Evolutionary conservation across 179 eudicot species (phyloP).

Genomic region (Camellia oleifera): DNA sequence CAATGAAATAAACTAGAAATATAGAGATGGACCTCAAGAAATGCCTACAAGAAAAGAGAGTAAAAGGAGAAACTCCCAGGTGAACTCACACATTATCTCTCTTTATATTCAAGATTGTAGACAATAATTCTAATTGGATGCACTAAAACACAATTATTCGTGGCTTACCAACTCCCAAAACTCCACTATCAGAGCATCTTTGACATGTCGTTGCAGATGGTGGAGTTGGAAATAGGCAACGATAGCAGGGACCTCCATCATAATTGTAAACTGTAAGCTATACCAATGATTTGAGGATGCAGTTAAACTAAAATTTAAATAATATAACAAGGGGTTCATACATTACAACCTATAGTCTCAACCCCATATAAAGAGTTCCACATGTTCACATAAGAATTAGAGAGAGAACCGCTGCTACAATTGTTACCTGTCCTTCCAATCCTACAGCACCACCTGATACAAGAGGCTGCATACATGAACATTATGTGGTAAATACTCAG

Average conservation of each 20-base stretch:
- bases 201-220: constrained; percentile 92
- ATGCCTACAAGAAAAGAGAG: too few species aligned
- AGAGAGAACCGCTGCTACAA: background rate
- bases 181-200: constrained; percentile 97
- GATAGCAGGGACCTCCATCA: constrained; percentile 95
- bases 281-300: constrained; percentile 14
- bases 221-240: constrained; percentile 91
- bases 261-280: constrained; percentile 96
- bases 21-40: too few species aligned
- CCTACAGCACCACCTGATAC: constrained; percentile 99
- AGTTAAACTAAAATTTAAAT: constrained; percentile 1
- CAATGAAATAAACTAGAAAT: too few species aligned
- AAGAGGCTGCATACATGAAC: constrained; percentile 70
- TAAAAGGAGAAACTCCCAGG: too few species aligned
- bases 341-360: constrained; percentile 1
- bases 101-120: background rate
- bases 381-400: constrained; percentile 7
- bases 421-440: constrained; percentile 87
- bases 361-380: background rate
- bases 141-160: background rate
- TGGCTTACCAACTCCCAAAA: constrained; percentile 87
- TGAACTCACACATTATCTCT: too few species aligned
- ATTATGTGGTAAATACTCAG: background rate
- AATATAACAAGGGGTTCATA: background rate
- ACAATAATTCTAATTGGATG: background rate